These are phyloP conservation scores for Volvox africanus DNA, from an alignment of 139 green algal genomes.

Conservation along the genomic window DNA sequence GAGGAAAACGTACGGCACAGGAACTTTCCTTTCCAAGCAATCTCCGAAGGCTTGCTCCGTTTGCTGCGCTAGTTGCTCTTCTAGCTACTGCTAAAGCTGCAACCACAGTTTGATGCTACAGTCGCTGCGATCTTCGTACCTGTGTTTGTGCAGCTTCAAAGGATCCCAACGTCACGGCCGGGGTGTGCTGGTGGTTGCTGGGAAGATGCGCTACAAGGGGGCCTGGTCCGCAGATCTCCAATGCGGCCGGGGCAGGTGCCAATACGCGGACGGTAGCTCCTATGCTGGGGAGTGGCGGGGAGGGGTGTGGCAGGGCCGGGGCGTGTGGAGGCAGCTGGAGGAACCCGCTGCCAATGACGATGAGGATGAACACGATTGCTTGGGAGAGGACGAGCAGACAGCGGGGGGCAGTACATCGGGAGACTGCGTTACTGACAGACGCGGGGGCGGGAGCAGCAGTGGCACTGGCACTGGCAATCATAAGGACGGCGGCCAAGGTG, in stretches of 20 bases:
- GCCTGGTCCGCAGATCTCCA: not conserved
- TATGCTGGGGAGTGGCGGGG: slow-evolving; percentile 45
- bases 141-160: slow-evolving; percentile 19
- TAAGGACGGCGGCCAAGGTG: not conserved
- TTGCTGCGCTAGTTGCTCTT: too few species aligned
- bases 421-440: not conserved
- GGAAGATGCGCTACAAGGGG: slow-evolving; percentile 9
- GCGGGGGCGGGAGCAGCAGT: not conserved
- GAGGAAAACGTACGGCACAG: too few species aligned
- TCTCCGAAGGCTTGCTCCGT: too few species aligned
- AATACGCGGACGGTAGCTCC: slow-evolving; percentile 38
- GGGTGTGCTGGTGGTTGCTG: slow-evolving; percentile 24
- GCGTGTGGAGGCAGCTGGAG: slow-evolving; percentile 28
- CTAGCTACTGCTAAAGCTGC: too few species aligned
- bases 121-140: too few species aligned
- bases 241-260: not conserved
- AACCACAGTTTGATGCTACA: too few species aligned
- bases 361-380: not conserved
- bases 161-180: slow-evolving; percentile 33
- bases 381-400: not conserved
- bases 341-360: not conserved
- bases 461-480: not conserved
- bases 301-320: slow-evolving; percentile 34
- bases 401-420: not conserved
- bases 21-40: too few species aligned